Evolutionary conservation across 352 stramenopile genomes (phyloP), one percentile per base, ranked within the genome.

Genomic region (Thalassiosira hispida): DNA sequence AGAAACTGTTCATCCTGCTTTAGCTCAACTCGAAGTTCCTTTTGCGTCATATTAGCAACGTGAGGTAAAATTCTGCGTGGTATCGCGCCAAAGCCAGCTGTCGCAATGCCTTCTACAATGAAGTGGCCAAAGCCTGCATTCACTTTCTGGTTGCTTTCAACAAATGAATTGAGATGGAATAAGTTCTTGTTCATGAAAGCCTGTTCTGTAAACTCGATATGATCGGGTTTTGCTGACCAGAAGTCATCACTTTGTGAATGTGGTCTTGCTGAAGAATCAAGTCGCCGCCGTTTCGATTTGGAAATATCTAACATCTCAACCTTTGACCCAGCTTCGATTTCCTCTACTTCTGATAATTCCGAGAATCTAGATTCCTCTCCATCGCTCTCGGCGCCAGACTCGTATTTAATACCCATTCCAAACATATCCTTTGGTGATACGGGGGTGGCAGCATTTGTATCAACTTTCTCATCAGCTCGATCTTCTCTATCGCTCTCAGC

Each of bases 121-220:
- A 73, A 79, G 16, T 18, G 0, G 0, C 20, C 40, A 66, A 79
- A 79, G 29, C 16, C 60, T 33, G n/a, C 7, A 20, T 73, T 79
- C 20, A n/a, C 0, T n/a, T 79, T 79, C 40, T 42, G 0, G 7
- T 42, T 46, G 0, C 49, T 23, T 9, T 55, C 38, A 14, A 79
- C 61, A 40, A 67, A 62, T 3, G 61, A 73, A 46, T 79, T 79
- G 5, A 79, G 51, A 61, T 73, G 71, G 51, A 79, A 73, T 42
- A 79, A 16, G 12, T 47, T n/a, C 9, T 79, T 79, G 18, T 33
- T 73, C 61, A 62, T 49, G 52, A 79, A 73, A n/a, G 61, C 61
- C 20, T 79, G 14, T 25, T 73, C 40, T 0, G 49, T 68, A 20
- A 63, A 68, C 16, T 79, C 49, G 25, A 79, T 49, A 27, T 68